phyloP scores from a whole-genome alignment of 1,284 basidiomycete species.

The Rhizoctonia solani region DNA sequence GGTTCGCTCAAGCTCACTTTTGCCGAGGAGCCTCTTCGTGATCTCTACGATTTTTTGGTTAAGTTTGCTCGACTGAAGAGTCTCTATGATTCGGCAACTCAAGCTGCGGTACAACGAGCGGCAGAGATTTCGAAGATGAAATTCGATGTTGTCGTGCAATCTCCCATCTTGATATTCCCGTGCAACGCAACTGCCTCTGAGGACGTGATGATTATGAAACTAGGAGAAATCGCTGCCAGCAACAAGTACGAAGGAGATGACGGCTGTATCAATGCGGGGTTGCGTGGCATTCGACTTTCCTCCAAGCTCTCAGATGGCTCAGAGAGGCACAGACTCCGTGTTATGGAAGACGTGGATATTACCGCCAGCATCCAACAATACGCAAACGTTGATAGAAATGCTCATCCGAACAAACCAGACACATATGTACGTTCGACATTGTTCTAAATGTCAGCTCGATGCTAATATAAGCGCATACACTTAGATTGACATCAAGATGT shows the following conservation, averaged over 20 bases:
- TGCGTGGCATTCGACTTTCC: conserved; percentile 84
- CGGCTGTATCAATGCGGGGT: conserved; percentile 74
- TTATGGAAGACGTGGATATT: conserved; percentile 92
- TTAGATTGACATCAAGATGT: conserved; percentile 76
- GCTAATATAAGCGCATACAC: conserved; percentile 18
- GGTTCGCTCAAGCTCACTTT: conserved; percentile 92
- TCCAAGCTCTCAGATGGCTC: conserved; percentile 65
- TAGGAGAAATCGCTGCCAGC: conserved; percentile 87
- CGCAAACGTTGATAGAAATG: conserved; percentile 51
- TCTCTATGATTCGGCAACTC: conserved; percentile 93
- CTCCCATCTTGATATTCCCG: conserved; percentile 92
- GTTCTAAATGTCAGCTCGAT: conserved; percentile 40
- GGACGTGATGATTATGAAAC: conserved; percentile 78
- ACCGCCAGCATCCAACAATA: conserved; percentile 71
- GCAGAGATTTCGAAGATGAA: conserved; percentile 85
- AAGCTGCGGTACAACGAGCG: conserved; percentile 89
- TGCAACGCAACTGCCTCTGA: conserved; percentile 64
- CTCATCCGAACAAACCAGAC: conserved; percentile 11
- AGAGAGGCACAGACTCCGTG: conserved; percentile 65
- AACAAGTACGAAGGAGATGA: conserved; percentile 73
- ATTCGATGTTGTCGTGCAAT: conserved; percentile 88
- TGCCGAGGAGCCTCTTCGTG: conserved; percentile 84
- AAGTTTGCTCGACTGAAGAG: conserved; percentile 92
- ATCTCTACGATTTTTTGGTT: conserved; percentile 82
- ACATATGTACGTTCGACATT: conserved; percentile 40